Conservation (phyloP, 768 basidiomycete genomes). For the Boletus rufocinnamomeus region DNA sequence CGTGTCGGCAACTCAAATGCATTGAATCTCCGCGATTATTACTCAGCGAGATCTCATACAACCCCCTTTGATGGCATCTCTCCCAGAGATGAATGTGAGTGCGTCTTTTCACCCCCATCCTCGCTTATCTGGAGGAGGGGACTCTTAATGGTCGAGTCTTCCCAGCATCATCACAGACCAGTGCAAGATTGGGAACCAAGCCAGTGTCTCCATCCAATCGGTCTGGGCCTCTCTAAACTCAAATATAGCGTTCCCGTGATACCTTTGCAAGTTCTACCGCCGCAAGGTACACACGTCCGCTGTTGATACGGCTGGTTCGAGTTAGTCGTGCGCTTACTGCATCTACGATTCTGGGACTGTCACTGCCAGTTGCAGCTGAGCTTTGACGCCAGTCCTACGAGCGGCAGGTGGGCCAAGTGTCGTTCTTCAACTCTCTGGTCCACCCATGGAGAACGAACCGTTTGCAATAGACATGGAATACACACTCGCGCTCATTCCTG, state of each 20-base stretch:
- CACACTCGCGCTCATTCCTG: background rate
- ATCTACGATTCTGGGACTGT: background rate
- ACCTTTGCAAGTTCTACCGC: background rate
- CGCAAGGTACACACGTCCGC: conserved; percentile 2
- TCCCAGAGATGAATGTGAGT: background rate
- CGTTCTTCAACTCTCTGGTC: background rate
- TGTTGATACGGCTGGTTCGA: background rate
- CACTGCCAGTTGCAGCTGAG: background rate
- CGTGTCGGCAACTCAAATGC: conserved; percentile 13
- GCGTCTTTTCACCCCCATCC: background rate
- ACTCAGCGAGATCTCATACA: conserved; percentile 12
- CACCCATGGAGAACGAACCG: background rate
- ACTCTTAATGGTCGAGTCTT: background rate
- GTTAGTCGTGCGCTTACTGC: background rate
- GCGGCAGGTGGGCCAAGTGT: background rate
- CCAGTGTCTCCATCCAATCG: background rate
- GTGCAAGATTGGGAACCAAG: conserved; percentile 1
- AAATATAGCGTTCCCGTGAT: background rate
- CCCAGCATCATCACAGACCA: conserved; percentile 12
- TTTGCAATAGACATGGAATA: background rate
- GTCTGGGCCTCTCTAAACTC: background rate
- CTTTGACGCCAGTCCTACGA: background rate
- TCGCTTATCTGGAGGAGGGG: background rate
- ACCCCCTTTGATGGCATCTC: background rate
- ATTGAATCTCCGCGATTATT: conserved; percentile 28